These are phyloP conservation scores for Tricholoma sp. DNA, from an alignment of 768 basidiomycete species.

Conservation along the genomic window DNA sequence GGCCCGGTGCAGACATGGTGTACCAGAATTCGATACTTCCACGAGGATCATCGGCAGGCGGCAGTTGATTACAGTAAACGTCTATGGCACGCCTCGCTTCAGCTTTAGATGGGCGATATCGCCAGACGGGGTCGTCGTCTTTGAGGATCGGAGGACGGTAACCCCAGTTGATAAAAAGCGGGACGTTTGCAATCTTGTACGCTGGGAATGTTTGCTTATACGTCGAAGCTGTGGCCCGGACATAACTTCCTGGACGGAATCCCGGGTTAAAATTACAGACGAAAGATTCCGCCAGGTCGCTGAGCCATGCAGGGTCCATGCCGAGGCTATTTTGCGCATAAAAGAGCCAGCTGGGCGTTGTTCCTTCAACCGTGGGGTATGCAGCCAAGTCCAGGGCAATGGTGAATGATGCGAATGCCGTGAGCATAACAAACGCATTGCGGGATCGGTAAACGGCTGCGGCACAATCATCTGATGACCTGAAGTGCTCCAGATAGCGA, in stretches of 20 bases:
- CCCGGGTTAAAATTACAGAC: neutral
- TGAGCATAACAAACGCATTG: neutral
- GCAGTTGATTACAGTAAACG: neutral
- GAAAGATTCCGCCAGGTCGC: neutral
- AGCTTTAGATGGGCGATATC: neutral
- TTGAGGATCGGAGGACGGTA: neutral
- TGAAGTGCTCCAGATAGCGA: too few relatives aligned
- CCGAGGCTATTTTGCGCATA: neutral
- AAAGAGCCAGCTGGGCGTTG: neutral
- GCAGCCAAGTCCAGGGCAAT: constrained; percentile 3
- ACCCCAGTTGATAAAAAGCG: constrained; percentile 1
- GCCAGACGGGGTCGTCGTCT: neutral
- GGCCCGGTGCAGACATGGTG: too few relatives aligned
- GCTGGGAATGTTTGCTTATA: neutral
- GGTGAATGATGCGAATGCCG: constrained; percentile 1
- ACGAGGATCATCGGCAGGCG: neutral
- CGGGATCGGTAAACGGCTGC: neutral
- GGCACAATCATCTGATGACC: too few relatives aligned
- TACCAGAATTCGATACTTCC: neutral
- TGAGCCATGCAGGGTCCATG: neutral
- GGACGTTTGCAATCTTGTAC: neutral
- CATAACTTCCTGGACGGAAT: neutral
- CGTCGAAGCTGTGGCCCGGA: neutral
- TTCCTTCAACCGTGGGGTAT: neutral
- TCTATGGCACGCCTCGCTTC: constrained; percentile 1